phyloP scores from a whole-genome alignment of 2,329 filamentous ascomycete species.

The Pestalotiopsis sp. region DNA sequence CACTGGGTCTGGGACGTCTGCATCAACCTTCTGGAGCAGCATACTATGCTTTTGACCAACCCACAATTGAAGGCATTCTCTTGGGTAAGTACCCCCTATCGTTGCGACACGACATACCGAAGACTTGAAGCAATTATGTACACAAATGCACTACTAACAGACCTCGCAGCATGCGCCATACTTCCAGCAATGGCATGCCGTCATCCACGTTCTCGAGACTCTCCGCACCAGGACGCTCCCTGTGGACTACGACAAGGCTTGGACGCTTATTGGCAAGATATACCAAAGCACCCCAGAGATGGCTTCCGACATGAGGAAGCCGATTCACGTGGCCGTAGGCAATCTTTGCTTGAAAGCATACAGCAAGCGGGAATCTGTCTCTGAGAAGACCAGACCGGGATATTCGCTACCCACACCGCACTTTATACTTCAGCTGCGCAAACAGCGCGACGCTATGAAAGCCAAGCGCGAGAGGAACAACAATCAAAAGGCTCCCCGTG shows the following conservation, averaged over 20 bases:
- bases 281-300: slow-evolving; percentile 35
- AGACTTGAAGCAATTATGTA: not conserved
- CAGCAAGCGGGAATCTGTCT: slow-evolving; percentile 21
- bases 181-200: slow-evolving; percentile 35
- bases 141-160: not conserved
- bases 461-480: not conserved
- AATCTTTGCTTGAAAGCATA: slow-evolving; percentile 35
- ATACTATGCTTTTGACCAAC: slow-evolving; percentile 35
- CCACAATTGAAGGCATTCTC: slow-evolving; percentile 31
- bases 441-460: slow-evolving; percentile 10
- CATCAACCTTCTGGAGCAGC: slow-evolving; percentile 32
- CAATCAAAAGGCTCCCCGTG: not conserved
- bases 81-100: slow-evolving; percentile 21
- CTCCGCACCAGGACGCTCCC: slow-evolving; percentile 33
- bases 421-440: slow-evolving; percentile 18
- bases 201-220: slow-evolving; percentile 37
- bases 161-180: slow-evolving; percentile 24
- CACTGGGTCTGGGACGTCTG: slow-evolving; percentile 30
- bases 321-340: slow-evolving; percentile 33
- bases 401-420: slow-evolving; percentile 24
- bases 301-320: slow-evolving; percentile 26
- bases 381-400: slow-evolving; percentile 19
- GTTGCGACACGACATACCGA: not conserved
- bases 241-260: slow-evolving; percentile 33
- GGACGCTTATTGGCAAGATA: slow-evolving; percentile 33